A percentile compares a stretch with the other conserved stretches of the same genome.
These are phyloP conservation scores for Rhodotorula diobovata DNA, from an alignment of 768 basidiomycete species.

Conservation along the genomic window DNA sequence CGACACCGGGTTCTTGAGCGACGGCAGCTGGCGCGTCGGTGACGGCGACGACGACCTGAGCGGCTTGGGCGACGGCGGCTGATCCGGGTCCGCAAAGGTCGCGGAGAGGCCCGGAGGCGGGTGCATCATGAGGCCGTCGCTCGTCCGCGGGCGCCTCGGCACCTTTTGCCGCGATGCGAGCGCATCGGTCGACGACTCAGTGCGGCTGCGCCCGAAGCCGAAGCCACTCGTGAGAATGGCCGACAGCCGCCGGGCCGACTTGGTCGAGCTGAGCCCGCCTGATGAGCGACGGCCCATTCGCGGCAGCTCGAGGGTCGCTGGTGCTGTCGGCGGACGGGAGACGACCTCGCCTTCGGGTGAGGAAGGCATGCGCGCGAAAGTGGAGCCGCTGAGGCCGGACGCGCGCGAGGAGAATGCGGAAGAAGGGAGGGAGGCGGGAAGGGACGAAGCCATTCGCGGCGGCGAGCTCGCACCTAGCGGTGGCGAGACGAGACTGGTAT, in stretches of 20 bases:
- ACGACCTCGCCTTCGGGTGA: not conserved
- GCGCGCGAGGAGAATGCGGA: not conserved
- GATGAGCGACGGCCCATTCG: not conserved
- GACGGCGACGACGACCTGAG: not conserved
- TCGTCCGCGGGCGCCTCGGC: not conserved
- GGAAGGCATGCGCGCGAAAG: too few species aligned
- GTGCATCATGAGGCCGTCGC: not conserved
- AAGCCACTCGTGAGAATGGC: constrained; percentile 21
- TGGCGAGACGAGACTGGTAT: not conserved
- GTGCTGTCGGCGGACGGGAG: not conserved
- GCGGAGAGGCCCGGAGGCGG: not conserved
- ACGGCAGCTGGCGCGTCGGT: not conserved
- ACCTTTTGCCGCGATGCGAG: not conserved
- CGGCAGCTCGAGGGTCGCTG: too few species aligned
- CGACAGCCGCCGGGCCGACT: constrained; percentile 26
- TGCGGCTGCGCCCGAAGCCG: constrained; percentile 12
- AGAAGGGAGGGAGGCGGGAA: not conserved
- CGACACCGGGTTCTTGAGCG: not conserved
- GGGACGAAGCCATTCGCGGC: not conserved
- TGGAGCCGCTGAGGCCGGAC: not conserved
- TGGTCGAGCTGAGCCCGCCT: not conserved
- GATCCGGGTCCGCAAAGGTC: not conserved
- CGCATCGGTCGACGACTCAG: constrained; percentile 21
- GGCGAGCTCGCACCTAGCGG: not conserved
- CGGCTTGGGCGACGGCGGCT: not conserved